phyloP scores from a whole-genome alignment of 768 basidiomycete species.

The Brasilioporus rufonigricans region DNA sequence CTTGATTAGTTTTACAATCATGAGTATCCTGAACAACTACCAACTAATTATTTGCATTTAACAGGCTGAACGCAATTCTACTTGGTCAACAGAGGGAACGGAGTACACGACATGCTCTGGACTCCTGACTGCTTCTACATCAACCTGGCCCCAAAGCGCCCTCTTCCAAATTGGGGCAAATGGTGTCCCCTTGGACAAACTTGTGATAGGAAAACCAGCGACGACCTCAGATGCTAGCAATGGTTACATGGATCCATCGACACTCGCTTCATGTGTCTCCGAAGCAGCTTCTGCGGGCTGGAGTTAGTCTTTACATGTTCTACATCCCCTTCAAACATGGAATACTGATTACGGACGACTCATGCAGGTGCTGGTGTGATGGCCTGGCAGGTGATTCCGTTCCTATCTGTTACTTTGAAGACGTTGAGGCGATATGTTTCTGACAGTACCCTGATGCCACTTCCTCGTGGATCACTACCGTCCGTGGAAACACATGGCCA shows the following conservation, averaged over 20 bases:
- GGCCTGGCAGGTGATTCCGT: neutral
- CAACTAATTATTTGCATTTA: no score
- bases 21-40: no score
- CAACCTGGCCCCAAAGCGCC: constrained; percentile 41
- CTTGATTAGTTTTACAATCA: constrained; percentile 34
- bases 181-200: constrained; percentile 58
- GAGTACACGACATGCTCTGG: constrained; percentile 40
- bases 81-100: constrained; percentile 29
- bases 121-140: constrained; percentile 40
- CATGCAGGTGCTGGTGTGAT: neutral
- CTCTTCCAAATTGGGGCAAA: constrained; percentile 49
- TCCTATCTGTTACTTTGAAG: neutral
- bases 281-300: no score
- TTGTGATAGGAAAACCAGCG: constrained; percentile 77
- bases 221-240: constrained; percentile 48
- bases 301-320: no score
- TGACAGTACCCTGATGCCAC: constrained; percentile 38
- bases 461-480: constrained; percentile 38
- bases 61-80: no score
- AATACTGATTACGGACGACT: no score
- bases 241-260: constrained; percentile 53
- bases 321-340: no score
- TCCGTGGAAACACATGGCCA: constrained; percentile 35
- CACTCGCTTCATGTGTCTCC: constrained; percentile 39
- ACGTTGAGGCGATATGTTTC: neutral